These are phyloP conservation scores for Psilocybe subaeruginosa DNA, from an alignment of 768 basidiomycete genomes.

Conservation along the genomic window DNA sequence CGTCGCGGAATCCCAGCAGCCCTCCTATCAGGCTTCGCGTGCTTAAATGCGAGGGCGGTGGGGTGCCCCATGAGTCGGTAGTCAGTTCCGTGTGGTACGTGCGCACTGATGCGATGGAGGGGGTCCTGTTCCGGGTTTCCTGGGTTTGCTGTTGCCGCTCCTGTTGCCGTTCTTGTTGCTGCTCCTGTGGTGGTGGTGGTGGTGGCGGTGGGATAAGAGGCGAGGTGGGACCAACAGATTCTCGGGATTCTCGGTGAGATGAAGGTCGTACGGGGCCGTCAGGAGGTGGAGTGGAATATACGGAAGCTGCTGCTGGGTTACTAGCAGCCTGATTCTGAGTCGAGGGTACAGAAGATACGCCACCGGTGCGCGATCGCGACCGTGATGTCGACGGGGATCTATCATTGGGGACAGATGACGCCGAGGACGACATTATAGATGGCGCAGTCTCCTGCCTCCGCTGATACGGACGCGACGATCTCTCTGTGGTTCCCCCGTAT, in stretches of 20 bases:
- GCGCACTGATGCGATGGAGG: not conserved
- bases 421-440: conserved; percentile 16
- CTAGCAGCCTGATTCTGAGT: not conserved
- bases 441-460: conserved; percentile 10
- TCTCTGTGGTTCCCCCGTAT: not conserved
- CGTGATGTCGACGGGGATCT: not conserved
- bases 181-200: not conserved
- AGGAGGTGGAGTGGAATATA: conserved; percentile 7
- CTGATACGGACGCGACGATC: conserved; percentile 5
- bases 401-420: not conserved
- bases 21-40: conserved; percentile 22
- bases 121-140: not conserved
- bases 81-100: conserved; percentile 3
- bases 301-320: conserved; percentile 16
- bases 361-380: not conserved
- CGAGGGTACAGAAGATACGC: not conserved
- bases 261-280: not conserved
- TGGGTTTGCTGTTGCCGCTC: too few relatives aligned
- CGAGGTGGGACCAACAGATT: not conserved
- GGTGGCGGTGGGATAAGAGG: not conserved
- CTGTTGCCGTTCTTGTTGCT: too few relatives aligned
- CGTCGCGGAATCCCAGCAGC: conserved; percentile 11
- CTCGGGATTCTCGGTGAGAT: not conserved
- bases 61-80: conserved; percentile 21
- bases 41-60: conserved; percentile 13